Conservation (phyloP, 108 stramenopile genomes). For the Cyclostephanos tholiformis region DNA sequence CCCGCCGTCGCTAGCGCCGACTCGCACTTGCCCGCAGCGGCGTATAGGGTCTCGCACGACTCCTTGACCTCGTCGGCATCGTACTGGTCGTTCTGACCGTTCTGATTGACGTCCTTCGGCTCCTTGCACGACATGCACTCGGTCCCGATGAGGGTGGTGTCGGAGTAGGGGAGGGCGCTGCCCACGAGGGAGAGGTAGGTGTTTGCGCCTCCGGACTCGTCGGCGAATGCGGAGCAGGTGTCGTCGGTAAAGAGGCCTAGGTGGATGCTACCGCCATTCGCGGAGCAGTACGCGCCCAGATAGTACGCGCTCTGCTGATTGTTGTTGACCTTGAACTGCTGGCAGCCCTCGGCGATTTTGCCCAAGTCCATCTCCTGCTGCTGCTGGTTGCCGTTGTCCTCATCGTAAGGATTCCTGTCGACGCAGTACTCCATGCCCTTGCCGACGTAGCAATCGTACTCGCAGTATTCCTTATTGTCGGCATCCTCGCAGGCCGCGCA, state of each 20-base stretch:
- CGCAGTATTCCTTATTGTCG: constrained; percentile 63
- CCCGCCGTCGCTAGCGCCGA: constrained; percentile 27
- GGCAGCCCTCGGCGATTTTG: constrained; percentile 39
- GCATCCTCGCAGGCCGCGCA: constrained; percentile 53
- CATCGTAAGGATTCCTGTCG: constrained; percentile 66
- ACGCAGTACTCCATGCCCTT: constrained; percentile 67
- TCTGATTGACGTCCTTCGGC: constrained; percentile 29
- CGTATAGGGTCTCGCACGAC: constrained; percentile 68
- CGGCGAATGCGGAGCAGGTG: constrained; percentile 66
- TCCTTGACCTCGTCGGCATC: constrained; percentile 63
- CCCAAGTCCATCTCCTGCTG: constrained; percentile 50
- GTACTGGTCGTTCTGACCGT: constrained; percentile 49
- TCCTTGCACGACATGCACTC: constrained; percentile 77
- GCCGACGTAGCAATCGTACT: constrained; percentile 67
- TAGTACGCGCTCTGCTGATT: constrained; percentile 59
- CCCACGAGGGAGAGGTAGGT: constrained; percentile 52
- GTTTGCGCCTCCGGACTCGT: constrained; percentile 49
- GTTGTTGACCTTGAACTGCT: constrained; percentile 35
- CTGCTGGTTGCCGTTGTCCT: constrained; percentile 48
- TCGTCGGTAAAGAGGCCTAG: constrained; percentile 84
- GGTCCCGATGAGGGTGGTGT: constrained; percentile 56
- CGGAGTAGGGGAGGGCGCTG: constrained; percentile 60
- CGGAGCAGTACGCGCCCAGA: constrained; percentile 81
- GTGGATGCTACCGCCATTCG: constrained; percentile 72
- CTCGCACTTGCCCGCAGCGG: constrained; percentile 81